These are phyloP conservation scores for Polychytrium aggregatum DNA, from an alignment of 192 early-diverging fungal genomes.

Conservation along the genomic window DNA sequence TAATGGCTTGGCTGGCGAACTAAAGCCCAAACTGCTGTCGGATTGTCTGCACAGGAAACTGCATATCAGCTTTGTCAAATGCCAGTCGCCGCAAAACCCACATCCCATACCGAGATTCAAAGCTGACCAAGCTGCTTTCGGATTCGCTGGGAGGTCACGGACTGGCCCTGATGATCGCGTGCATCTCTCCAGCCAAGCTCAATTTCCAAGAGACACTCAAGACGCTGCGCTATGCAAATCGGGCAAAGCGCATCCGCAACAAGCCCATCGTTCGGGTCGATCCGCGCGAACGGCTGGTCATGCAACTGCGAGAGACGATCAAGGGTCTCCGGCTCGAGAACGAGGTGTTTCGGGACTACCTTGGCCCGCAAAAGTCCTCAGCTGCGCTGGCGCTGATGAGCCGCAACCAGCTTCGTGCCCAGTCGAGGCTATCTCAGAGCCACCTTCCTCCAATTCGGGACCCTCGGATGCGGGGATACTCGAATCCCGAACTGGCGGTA, in stretches of 20 bases:
- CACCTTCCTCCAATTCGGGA: too few relatives aligned
- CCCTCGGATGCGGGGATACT: too few relatives aligned
- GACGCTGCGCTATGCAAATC: constrained; percentile 41
- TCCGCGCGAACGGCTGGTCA: constrained; percentile 21
- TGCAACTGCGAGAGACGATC: constrained; percentile 21
- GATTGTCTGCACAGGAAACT: constrained; percentile 38
- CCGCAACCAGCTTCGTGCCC: too few relatives aligned
- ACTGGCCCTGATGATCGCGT: constrained; percentile 47
- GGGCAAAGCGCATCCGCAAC: constrained; percentile 34
- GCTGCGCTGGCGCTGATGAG: too few relatives aligned
- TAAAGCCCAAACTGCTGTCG: too few relatives aligned
- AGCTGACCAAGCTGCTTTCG: constrained; percentile 42
- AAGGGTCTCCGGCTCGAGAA: constrained; percentile 29
- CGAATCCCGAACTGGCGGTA: too few relatives aligned
- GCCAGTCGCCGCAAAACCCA: constrained; percentile 25
- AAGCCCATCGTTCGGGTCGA: constrained; percentile 27
- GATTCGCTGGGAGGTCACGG: constrained; percentile 45
- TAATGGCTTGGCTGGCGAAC: too few relatives aligned
- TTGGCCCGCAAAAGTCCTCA: too few relatives aligned
- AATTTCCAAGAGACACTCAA: constrained; percentile 38
- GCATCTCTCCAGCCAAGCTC: constrained; percentile 21
- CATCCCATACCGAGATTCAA: constrained; percentile 50
- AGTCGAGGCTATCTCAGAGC: too few relatives aligned
- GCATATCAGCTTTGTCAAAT: constrained; percentile 38
- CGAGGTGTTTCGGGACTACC: not conserved